Percentiles rank a stretch among this genome's conserved stretches.
phyloP scores from a whole-genome alignment of 1,139 yeast genomes.

The Yarrowia galli region DNA sequence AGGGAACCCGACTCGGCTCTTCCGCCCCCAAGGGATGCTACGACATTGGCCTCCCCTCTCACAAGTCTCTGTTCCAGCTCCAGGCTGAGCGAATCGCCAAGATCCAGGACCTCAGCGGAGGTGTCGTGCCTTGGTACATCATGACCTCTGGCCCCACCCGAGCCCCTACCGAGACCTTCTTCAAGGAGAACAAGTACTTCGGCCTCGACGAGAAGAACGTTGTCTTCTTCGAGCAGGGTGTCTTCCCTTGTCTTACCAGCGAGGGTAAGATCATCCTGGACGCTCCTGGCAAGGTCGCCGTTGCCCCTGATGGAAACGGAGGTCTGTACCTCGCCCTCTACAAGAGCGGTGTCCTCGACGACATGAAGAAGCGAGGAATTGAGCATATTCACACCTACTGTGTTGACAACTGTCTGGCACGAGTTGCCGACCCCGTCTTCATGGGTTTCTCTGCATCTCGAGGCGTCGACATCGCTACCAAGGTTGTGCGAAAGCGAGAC shows the following conservation, averaged over 20 bases:
- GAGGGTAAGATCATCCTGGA: slow-evolving; percentile 79
- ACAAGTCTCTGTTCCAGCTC: slow-evolving; percentile 83
- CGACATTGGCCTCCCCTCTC: slow-evolving; percentile 83
- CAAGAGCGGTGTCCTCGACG: slow-evolving; percentile 69
- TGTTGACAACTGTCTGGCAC: slow-evolving; percentile 91
- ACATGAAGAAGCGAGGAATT: slow-evolving; percentile 71
- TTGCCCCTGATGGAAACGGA: slow-evolving; percentile 98
- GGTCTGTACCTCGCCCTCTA: slow-evolving; percentile 88
- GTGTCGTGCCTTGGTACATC: slow-evolving; percentile 78
- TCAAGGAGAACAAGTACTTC: slow-evolving; percentile 66
- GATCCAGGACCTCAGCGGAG: slow-evolving; percentile 64
- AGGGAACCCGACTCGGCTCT: slow-evolving; percentile 94
- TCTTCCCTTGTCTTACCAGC: slow-evolving; percentile 83
- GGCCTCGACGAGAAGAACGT: slow-evolving; percentile 70
- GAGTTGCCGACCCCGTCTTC: slow-evolving; percentile 93
- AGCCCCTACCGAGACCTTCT: slow-evolving; percentile 74
- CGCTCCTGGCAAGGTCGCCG: slow-evolving; percentile 63
- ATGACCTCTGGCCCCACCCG: slow-evolving; percentile 97
- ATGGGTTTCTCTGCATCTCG: slow-evolving; percentile 80
- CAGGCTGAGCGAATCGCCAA: slow-evolving; percentile 86
- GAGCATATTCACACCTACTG: slow-evolving; percentile 96
- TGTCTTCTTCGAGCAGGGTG: slow-evolving; percentile 90
- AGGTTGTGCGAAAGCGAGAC: slow-evolving; percentile 91
- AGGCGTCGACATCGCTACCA: slow-evolving; percentile 80
- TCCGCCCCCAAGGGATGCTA: slow-evolving; percentile 92